Conservation (phyloP, 1,139 yeast species). For the Saccharomyces hybrid region DNA sequence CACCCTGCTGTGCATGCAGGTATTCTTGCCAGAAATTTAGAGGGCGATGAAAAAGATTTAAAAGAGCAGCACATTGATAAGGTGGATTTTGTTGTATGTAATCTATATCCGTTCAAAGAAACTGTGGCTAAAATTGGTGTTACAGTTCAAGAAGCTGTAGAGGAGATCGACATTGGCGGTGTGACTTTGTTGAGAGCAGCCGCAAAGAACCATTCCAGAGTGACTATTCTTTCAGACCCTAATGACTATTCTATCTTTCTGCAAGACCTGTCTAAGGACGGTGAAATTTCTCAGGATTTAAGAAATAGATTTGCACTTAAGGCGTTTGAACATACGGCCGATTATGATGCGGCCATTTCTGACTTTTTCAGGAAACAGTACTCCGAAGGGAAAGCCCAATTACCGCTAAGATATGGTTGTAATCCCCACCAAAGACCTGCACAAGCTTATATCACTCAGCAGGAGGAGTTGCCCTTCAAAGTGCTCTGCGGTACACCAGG, state of each 20-base stretch:
- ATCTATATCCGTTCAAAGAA: constrained; percentile 95
- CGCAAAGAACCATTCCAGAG: constrained; percentile 95
- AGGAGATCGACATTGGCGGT: constrained; percentile 97
- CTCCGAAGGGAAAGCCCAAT: constrained; percentile 79
- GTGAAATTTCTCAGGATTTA: constrained; percentile 64
- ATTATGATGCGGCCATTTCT: constrained; percentile 89
- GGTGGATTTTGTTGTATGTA: constrained; percentile 94
- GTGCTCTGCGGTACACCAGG: constrained; percentile 95
- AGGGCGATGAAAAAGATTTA: constrained; percentile 82
- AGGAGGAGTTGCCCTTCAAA: constrained; percentile 86
- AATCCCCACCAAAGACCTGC: constrained; percentile 99
- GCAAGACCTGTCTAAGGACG: constrained; percentile 57
- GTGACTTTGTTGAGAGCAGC: constrained; percentile 96
- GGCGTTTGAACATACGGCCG: constrained; percentile 98
- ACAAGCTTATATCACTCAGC: constrained; percentile 78
- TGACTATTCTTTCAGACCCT: constrained; percentile 91
- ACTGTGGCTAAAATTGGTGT: constrained; percentile 93
- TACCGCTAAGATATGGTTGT: constrained; percentile 95
- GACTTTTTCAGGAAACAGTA: constrained; percentile 97
- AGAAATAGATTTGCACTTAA: constrained; percentile 84
- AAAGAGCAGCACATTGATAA: constrained; percentile 83
- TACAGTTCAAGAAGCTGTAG: constrained; percentile 94
- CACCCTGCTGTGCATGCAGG: constrained; percentile 99
- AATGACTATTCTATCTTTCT: constrained; percentile 81
- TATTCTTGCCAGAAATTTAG: constrained; percentile 87